These are phyloP conservation scores for Plasmodium reichenowi DNA, from an alignment of 169 alveolate genomes.

Conservation along the genomic window DNA sequence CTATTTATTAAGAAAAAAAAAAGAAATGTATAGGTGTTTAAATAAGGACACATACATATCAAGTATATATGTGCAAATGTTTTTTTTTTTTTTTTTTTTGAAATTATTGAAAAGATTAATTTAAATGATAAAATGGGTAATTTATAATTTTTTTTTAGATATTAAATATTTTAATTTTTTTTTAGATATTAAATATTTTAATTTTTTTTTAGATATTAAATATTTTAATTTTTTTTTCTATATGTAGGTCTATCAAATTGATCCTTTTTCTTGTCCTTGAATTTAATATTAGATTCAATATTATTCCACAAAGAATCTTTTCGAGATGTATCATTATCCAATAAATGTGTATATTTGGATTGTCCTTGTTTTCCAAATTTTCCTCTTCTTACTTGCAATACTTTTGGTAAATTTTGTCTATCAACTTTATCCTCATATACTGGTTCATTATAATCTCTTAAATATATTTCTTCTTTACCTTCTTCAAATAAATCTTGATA, in stretches of 20 bases:
- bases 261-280: constrained; percentile 17
- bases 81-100: neutral
- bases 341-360: constrained; percentile 95
- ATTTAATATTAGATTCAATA: neutral
- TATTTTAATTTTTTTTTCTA: neutral
- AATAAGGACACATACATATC: neutral
- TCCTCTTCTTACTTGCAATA: constrained; percentile 90
- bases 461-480: constrained; percentile 89
- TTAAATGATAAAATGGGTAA: too few species aligned
- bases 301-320: constrained; percentile 67
- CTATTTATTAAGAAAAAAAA: too few species aligned
- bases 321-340: constrained; percentile 95
- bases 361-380: constrained; percentile 94
- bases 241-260: constrained; percentile 55
- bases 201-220: neutral
- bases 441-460: constrained; percentile 90
- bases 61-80: neutral
- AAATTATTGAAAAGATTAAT: neutral
- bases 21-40: neutral
- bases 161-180: too few species aligned
- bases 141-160: too few species aligned
- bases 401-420: constrained; percentile 86
- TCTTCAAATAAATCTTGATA: constrained; percentile 89
- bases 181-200: too few species aligned
- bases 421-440: constrained; percentile 88